Conservation (phyloP, 1,284 basidiomycete genomes). For the Boletus smithii region DNA sequence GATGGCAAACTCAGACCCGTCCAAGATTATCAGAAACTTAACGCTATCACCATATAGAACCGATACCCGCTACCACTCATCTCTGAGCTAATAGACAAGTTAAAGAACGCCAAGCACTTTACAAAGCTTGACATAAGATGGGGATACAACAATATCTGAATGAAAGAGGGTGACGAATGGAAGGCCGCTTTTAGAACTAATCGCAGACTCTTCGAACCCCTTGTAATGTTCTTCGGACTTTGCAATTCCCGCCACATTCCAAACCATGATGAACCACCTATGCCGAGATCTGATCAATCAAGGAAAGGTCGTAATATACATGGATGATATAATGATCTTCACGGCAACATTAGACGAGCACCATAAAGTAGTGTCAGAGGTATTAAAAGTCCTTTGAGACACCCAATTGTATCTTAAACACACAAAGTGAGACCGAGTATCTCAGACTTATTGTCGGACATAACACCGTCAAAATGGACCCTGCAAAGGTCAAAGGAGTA, state of each 20-base stretch:
- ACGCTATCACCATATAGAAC: background rate
- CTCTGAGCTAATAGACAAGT: slow-evolving; percentile 25
- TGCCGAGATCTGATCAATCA: slow-evolving; percentile 11
- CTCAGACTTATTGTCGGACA: slow-evolving; percentile 36
- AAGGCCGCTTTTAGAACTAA: slow-evolving; percentile 4
- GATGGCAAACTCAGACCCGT: background rate
- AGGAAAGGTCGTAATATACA: slow-evolving; percentile 11
- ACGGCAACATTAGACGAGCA: background rate
- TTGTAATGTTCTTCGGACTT: slow-evolving; percentile 40
- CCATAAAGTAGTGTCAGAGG: background rate
- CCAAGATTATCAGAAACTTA: background rate
- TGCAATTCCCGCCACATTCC: slow-evolving; percentile 30
- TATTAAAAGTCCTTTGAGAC: background rate
- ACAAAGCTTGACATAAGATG: slow-evolving; percentile 5
- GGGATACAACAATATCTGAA: slow-evolving; percentile 2
- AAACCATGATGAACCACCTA: slow-evolving; percentile 20
- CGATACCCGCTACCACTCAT: slow-evolving; percentile 28
- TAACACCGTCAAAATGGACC: slow-evolving; percentile 36
- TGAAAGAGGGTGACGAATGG: slow-evolving; percentile 27
- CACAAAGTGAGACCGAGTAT: slow-evolving; percentile 41
- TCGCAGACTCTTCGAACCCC: slow-evolving; percentile 25
- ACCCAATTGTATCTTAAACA: background rate
- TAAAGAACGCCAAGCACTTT: slow-evolving; percentile 24
- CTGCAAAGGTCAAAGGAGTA: slow-evolving; percentile 37
- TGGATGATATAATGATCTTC: slow-evolving; percentile 28